Conservation (phyloP, 495 filamentous ascomycete species). For the Entonaema liquescens region DNA sequence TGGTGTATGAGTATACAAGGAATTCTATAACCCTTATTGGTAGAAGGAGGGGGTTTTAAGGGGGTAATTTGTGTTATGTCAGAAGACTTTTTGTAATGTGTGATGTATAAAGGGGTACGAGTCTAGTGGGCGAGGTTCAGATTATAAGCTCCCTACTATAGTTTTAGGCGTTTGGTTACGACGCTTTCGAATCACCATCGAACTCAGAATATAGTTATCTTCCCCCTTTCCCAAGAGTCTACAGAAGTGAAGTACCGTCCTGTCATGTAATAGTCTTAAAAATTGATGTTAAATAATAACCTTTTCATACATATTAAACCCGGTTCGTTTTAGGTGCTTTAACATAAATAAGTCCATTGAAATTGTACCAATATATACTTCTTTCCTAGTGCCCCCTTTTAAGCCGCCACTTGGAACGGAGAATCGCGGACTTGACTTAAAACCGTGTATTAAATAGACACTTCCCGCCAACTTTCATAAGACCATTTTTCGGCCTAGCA, state of each 20-base stretch:
- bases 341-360: not conserved
- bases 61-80: not conserved
- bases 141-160: no score
- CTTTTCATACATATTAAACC: not conserved
- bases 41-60: not conserved
- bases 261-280: not conserved
- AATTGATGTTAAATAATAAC: no score
- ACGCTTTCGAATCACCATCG: not conserved
- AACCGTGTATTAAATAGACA: not conserved
- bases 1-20: not conserved
- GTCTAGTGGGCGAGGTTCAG: not conserved
- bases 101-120: not conserved
- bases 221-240: not conserved
- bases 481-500: slow-evolving; percentile 4
- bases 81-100: not conserved
- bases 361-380: not conserved
- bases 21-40: not conserved
- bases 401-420: not conserved
- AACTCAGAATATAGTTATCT: not conserved
- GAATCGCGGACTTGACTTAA: not conserved
- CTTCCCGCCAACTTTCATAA: not conserved
- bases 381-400: no score
- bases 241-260: not conserved
- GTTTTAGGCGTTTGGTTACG: no score
- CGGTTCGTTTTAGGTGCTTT: not conserved